Evolutionary conservation across 495 filamentous ascomycete species (phyloP), one percentile per base, ranked within the genome.

Genomic region (Cudoniella acicularis): DNA sequence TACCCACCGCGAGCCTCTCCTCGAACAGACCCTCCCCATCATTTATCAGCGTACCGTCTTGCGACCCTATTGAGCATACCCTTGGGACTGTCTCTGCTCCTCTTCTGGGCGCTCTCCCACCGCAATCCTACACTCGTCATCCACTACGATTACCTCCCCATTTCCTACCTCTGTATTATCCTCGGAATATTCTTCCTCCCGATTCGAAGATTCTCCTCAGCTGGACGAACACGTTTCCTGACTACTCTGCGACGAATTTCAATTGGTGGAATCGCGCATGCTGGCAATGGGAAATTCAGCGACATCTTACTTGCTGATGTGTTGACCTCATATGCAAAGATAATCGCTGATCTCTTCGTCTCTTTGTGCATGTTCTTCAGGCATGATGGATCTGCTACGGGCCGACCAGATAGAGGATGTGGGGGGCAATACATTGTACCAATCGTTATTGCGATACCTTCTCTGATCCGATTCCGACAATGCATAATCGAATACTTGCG

Each of bases 231-330:
- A 50, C 84, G 90, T 2, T 86, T 96, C 45, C 82, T 95, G 46
- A 65, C 78, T 9, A 88, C 82, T 0, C 74, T 96, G 16, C 83
- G 82, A 54, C 87, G 90, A 26, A 82, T 96, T 46, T 80, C 78
- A 61, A 76, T 94, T 46, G 91, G 90, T 26, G 89, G 90, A 0
- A 71, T 96, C n/a, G 90, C 91, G 9, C 83, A 89, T 69, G 70
- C 86, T 6, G 82, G 87, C 51, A 85, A 92, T 74, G 90, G 90
- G 40, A 95, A 92, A 56, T 98, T 98, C 65, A 91, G 89, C 43
- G 94, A 98, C 68, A 87, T 98, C 55, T 75, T 98, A 42, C 79
- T 98, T n/a, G 92, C 94, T 8, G 94, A 98, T 79, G 92, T 88
- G 30, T 73, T 98, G 58, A 98, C 94, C 9, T 93, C 88, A 62